Evolutionary conservation across 2,329 filamentous ascomycete genomes (phyloP), one percentile per base, ranked within the genome.

Genomic region (Bipolaris bicolor): DNA sequence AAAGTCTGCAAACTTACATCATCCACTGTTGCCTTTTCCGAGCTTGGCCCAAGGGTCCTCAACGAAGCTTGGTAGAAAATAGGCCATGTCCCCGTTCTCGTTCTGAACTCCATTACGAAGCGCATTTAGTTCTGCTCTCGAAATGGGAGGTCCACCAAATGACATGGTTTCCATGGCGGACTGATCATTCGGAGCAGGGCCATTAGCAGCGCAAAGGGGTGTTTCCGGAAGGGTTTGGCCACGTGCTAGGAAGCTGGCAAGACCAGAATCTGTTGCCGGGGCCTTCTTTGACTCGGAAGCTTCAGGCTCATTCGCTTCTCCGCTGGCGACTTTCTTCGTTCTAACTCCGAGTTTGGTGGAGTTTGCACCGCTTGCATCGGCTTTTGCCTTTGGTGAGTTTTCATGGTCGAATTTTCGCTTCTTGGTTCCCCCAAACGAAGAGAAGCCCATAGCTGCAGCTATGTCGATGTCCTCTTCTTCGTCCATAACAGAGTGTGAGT

Each of bases 361-460:
- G 49, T 76, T 76, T 49, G 75, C 69, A 41, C 70, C 71, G 51
- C 69, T 71, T 41, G 66, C 63, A 37, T 63, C 63, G 13, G 55
- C 60, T n/a, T 66, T 68, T 40, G 63, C 67, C 43, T 82, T 74
- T 54, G 82, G 80, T 36, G 82, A 83, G 65, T 85, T 85, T 26
- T 80, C 76, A 16, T 83, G 79, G 67, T 90, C 86, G 75, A 86
- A 88, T 69, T 88, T 88, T 59, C 89, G 84, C 73, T 89, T 90
- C 74, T 90, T 90, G 41, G 81, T 81, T 1, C 82, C 78, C 63
- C 89, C 89, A 70, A 93, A 93, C 55, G 85, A 83, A 7, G 87
- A 83, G 76, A 92, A 92, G 61, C 90, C 90, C 87, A 92, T 89
- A 45, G 84, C 82, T 40, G 84, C 83, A 20, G 87, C 87, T 73